phyloP scores from a whole-genome alignment of 345 rosid genomes.

The Populus nigra region DNA sequence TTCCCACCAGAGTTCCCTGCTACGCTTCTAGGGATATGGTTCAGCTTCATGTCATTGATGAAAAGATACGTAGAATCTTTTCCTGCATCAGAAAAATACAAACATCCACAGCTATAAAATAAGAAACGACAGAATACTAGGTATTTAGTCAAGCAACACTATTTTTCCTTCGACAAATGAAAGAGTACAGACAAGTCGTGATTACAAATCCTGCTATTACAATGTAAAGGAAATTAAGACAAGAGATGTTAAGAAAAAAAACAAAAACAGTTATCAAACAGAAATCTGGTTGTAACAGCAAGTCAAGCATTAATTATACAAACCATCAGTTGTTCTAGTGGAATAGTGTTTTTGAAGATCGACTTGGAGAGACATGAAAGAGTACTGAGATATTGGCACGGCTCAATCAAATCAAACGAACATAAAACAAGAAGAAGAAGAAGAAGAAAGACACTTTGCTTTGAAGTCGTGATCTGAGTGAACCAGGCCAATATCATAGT shows the following conservation, averaged over 20 bases:
- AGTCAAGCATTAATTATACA: no score
- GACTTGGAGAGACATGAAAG: slow-evolving; percentile 32
- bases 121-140: not conserved
- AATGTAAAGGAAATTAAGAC: no score
- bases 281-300: no score
- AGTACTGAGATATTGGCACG: slow-evolving; percentile 94
- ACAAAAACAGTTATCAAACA: no score
- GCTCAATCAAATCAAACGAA: slow-evolving; percentile 68
- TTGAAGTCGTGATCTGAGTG: slow-evolving; percentile 54
- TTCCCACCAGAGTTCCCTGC: not conserved
- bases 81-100: not conserved
- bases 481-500: slow-evolving; percentile 92
- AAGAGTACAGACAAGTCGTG: no score
- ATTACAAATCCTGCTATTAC: no score
- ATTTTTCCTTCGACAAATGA: no score
- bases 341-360: no score
- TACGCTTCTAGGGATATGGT: not conserved
- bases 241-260: no score
- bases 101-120: not conserved
- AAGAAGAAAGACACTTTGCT: not conserved
- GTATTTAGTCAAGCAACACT: no score
- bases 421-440: not conserved
- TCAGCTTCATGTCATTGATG: not conserved
- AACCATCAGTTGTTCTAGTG: no score
- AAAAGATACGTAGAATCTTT: not conserved